phyloP scores from a whole-genome alignment of 2,329 filamentous ascomycete species.

The Pseudocercospora vitis region DNA sequence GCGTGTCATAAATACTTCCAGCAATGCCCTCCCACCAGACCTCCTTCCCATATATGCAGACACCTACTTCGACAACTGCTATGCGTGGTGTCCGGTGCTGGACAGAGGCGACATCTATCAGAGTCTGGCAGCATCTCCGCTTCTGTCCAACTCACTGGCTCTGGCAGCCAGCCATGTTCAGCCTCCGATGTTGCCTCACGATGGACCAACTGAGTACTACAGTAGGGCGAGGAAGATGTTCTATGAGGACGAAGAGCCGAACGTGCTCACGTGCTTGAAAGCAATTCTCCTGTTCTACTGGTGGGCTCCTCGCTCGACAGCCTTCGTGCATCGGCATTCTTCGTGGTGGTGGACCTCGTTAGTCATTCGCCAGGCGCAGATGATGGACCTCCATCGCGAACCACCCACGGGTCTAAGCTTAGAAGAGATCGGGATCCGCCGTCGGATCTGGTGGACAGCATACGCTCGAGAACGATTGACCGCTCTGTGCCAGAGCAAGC shows the following conservation, averaged over 20 bases:
- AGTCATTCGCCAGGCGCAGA: conserved; percentile 14
- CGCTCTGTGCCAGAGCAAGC: conserved; percentile 11
- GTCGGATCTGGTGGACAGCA: conserved; percentile 11
- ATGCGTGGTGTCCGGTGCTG: conserved; percentile 10
- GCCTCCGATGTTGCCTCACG: conserved; percentile 14
- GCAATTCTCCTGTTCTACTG: conserved; percentile 15
- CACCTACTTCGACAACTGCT: conserved; percentile 11
- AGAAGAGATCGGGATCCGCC: conserved; percentile 1
- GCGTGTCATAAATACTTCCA: not conserved
- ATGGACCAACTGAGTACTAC: conserved; percentile 11
- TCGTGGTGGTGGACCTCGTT: conserved; percentile 17
- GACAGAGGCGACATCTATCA: conserved; percentile 1
- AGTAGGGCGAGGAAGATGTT: conserved; percentile 13
- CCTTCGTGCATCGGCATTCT: conserved; percentile 13
- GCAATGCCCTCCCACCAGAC: conserved; percentile 2
- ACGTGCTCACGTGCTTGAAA: conserved; percentile 8
- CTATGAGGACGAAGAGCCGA: conserved; percentile 15
- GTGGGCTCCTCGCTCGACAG: conserved; percentile 13
- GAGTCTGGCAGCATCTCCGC: conserved; percentile 2
- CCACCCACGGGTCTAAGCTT: not conserved
- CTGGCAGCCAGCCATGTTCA: conserved; percentile 11
- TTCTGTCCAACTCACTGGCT: conserved; percentile 12
- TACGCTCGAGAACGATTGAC: conserved; percentile 8
- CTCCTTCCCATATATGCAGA: conserved; percentile 7
- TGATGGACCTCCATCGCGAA: conserved; percentile 12